Evolutionary conservation across 2,329 filamentous ascomycete species (phyloP).

Genomic region (Huntiella omanensis): DNA sequence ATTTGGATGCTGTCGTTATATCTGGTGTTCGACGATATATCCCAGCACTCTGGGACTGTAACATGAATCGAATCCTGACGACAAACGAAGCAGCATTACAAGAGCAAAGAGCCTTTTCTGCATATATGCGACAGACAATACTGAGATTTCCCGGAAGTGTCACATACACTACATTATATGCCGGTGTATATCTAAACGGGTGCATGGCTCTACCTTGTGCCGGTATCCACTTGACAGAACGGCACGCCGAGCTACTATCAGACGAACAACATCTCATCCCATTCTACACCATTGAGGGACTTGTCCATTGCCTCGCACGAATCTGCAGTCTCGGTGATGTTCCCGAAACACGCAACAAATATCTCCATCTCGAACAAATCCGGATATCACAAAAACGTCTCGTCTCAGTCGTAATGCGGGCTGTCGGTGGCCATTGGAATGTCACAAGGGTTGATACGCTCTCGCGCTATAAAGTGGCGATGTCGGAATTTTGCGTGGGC

Average conservation of each 20-base stretch:
- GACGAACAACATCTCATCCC: not conserved
- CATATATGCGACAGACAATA: not conserved
- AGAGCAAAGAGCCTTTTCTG: slow-evolving; percentile 1
- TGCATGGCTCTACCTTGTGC: not conserved
- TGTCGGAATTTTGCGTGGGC: slow-evolving; percentile 1
- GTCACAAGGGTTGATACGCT: not conserved
- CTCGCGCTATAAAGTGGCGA: not conserved
- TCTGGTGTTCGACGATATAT: slow-evolving; percentile 1
- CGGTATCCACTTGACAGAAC: not conserved
- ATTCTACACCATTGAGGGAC: not conserved
- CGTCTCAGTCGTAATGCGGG: not conserved
- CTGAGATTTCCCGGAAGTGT: not conserved
- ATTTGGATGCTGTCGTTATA: slow-evolving; percentile 1
- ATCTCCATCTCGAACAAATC: not conserved
- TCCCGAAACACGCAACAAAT: not conserved
- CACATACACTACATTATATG: not conserved
- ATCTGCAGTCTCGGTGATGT: not conserved
- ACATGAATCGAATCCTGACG: not conserved
- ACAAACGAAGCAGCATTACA: not conserved
- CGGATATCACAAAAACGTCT: not conserved
- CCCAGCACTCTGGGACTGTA: not conserved
- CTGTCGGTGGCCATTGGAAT: not conserved
- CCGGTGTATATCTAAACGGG: not conserved
- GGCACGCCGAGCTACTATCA: not conserved
- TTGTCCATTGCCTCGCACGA: not conserved